Conservation (phyloP, 805 yeast species). For the Brettanomyces nanus region DNA sequence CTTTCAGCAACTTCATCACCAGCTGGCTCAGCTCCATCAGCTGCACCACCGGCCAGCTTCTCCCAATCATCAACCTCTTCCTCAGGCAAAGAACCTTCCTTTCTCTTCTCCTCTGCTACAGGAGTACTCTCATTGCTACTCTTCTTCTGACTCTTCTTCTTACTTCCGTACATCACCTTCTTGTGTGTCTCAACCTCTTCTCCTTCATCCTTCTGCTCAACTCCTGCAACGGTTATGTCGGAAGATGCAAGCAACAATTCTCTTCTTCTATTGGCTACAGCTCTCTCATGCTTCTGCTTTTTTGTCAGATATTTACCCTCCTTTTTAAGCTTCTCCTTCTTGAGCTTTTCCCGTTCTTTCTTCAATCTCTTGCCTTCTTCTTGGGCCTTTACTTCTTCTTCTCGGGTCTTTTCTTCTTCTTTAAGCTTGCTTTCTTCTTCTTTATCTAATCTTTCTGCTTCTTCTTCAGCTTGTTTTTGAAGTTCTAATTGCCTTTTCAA, state of each 20-base stretch:
- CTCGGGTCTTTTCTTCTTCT: slow-evolving; percentile 42
- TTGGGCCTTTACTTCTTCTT: slow-evolving; percentile 57
- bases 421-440: slow-evolving; percentile 45
- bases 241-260: slow-evolving; percentile 73
- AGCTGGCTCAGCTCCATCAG: too few species aligned
- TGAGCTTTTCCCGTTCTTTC: slow-evolving; percentile 81
- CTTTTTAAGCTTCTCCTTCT: slow-evolving; percentile 86
- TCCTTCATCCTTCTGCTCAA: slow-evolving; percentile 27
- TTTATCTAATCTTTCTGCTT: slow-evolving; percentile 62
- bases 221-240: slow-evolving; percentile 67
- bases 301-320: slow-evolving; percentile 92
- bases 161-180: slow-evolving; percentile 63
- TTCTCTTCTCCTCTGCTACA: slow-evolving; percentile 34
- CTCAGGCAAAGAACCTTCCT: slow-evolving; percentile 10
- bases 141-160: slow-evolving; percentile 46
- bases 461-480: slow-evolving; percentile 83
- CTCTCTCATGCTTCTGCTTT: slow-evolving; percentile 92
- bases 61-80: slow-evolving; percentile 76
- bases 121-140: slow-evolving; percentile 30
- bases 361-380: slow-evolving; percentile 56
- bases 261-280: slow-evolving; percentile 79
- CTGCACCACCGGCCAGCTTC: slow-evolving; percentile 53
- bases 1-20: slow-evolving; percentile 40
- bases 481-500: slow-evolving; percentile 83
- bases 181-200: slow-evolving; percentile 45